These are phyloP conservation scores for Trichaptum fuscoviolaceum DNA, from an alignment of 768 basidiomycete species.

Conservation along the genomic window DNA sequence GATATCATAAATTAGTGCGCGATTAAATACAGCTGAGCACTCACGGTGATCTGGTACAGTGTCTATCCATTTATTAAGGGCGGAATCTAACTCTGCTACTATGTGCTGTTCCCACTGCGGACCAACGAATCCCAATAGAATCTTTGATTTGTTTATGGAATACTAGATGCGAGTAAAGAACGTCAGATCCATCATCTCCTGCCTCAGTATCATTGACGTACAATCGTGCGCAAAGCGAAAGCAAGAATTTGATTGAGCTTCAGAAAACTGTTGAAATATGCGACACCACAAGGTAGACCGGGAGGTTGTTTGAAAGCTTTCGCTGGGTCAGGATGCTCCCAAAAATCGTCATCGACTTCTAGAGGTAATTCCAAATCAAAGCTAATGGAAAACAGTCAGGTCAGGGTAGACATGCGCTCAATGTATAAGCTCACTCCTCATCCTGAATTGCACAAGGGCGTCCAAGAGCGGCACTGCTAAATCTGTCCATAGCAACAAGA, in stretches of 20 bases:
- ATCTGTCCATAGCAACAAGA: constrained; percentile 42
- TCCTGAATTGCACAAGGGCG: constrained; percentile 71
- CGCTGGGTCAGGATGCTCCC: constrained; percentile 53
- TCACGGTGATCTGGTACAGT: constrained; percentile 54
- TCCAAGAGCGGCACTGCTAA: constrained; percentile 47
- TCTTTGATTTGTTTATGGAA: constrained; percentile 59
- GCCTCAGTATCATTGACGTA: constrained; percentile 24
- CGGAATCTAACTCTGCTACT: constrained; percentile 66
- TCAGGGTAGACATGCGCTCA: constrained; percentile 24
- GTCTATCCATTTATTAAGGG: constrained; percentile 68
- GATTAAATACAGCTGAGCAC: constrained; percentile 17
- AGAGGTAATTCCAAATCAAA: constrained; percentile 68
- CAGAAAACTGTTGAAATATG: constrained; percentile 52
- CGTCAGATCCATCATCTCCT: neutral
- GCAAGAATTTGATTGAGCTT: constrained; percentile 58
- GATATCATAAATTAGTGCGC: constrained; percentile 27
- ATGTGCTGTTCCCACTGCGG: constrained; percentile 58
- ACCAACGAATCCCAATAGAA: constrained; percentile 45
- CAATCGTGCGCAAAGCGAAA: constrained; percentile 54
- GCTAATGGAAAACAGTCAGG: constrained; percentile 29
- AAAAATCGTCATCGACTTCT: constrained; percentile 81
- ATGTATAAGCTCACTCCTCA: constrained; percentile 50
- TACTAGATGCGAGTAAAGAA: constrained; percentile 43
- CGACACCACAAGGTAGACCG: constrained; percentile 46
- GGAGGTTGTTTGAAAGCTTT: constrained; percentile 61